Evolutionary conservation across 2,329 filamentous ascomycete genomes (phyloP).

Genomic region (Hyphodiscus sp.): DNA sequence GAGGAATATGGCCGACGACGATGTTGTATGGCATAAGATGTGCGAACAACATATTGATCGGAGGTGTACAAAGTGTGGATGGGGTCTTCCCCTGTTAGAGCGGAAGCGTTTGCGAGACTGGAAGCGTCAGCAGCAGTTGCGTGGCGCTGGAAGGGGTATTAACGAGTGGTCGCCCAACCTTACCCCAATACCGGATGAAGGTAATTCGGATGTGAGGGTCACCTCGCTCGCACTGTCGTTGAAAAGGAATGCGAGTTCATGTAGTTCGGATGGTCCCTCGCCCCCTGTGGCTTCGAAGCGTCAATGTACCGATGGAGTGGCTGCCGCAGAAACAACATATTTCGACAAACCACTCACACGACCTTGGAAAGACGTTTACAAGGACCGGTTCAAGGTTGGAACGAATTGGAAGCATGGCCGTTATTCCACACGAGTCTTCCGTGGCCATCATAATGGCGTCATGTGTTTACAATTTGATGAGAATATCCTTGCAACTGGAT

Average conservation of each 20-base stretch:
- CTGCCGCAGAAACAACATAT: slow-evolving; percentile 16
- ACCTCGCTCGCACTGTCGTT: slow-evolving; percentile 11
- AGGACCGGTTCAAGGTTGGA: slow-evolving; percentile 89
- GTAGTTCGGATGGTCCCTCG: slow-evolving; percentile 10
- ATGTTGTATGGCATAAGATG: slow-evolving; percentile 97
- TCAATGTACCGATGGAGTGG: slow-evolving; percentile 11
- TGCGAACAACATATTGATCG: slow-evolving; percentile 94
- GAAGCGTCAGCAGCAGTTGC: slow-evolving; percentile 66
- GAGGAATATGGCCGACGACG: slow-evolving; percentile 88
- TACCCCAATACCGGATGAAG: slow-evolving; percentile 39
- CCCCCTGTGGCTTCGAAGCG: slow-evolving; percentile 20
- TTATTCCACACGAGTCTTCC: slow-evolving; percentile 76
- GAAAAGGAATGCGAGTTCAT: slow-evolving; percentile 22
- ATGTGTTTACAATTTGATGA: slow-evolving; percentile 69
- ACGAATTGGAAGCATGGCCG: slow-evolving; percentile 97
- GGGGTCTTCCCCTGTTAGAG: slow-evolving; percentile 86
- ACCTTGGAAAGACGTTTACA: slow-evolving; percentile 96
- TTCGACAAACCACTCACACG: slow-evolving; percentile 45
- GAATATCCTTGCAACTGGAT: slow-evolving; percentile 85
- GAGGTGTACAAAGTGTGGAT: slow-evolving; percentile 92
- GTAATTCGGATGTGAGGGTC: slow-evolving; percentile 4
- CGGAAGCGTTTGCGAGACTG: slow-evolving; percentile 81
- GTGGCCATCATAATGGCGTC: slow-evolving; percentile 81
- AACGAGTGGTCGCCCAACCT: slow-evolving; percentile 47
- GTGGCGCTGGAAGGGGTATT: slow-evolving; percentile 52